A percentile compares a stretch with the other conserved stretches of the same genome.
These are phyloP conservation scores for Tillandsia leiboldiana DNA, from an alignment of 176 grass and related monocot genomes.

Conservation along the genomic window DNA sequence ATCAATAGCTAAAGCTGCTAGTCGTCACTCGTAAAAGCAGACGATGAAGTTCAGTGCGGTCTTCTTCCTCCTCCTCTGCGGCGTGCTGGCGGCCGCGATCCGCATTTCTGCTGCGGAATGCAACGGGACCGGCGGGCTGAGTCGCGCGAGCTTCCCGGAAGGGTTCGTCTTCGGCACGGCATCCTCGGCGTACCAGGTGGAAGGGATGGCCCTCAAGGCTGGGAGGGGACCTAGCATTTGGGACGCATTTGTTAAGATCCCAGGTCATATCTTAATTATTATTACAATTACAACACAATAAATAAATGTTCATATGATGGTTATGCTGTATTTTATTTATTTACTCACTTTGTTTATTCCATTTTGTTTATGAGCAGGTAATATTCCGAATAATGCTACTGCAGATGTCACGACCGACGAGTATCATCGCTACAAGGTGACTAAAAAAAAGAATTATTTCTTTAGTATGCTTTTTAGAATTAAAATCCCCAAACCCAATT, in stretches of 20 bases:
- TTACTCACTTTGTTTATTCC: background rate
- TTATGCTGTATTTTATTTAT: background rate
- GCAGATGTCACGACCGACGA: conserved; percentile 57
- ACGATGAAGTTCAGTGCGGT: no score
- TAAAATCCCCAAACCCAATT: no score
- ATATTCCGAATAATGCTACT: conserved; percentile 30
- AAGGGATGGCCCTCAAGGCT: conserved; percentile 30
- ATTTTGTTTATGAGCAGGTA: conserved; percentile 24
- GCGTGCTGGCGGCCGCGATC: background rate
- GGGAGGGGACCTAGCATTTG: conserved; percentile 54
- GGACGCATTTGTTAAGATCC: conserved; percentile 57
- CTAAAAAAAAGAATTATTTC: background rate
- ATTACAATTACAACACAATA: background rate
- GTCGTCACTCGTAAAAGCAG: no score
- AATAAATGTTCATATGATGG: background rate
- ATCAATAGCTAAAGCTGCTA: no score
- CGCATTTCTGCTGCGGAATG: background rate
- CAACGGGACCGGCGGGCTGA: conserved; percentile 28
- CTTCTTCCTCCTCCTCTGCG: background rate
- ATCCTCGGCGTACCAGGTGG: conserved; percentile 59
- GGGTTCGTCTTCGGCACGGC: conserved; percentile 68
- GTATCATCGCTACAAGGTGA: conserved; percentile 59
- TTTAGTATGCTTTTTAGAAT: background rate
- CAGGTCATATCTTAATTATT: conserved; percentile 18
- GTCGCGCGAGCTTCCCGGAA: conserved; percentile 32